Evolutionary conservation across 2,329 filamentous ascomycete species (phyloP), one percentile per base, ranked within the genome.

Genomic region (Aspergillus fijiensis): DNA sequence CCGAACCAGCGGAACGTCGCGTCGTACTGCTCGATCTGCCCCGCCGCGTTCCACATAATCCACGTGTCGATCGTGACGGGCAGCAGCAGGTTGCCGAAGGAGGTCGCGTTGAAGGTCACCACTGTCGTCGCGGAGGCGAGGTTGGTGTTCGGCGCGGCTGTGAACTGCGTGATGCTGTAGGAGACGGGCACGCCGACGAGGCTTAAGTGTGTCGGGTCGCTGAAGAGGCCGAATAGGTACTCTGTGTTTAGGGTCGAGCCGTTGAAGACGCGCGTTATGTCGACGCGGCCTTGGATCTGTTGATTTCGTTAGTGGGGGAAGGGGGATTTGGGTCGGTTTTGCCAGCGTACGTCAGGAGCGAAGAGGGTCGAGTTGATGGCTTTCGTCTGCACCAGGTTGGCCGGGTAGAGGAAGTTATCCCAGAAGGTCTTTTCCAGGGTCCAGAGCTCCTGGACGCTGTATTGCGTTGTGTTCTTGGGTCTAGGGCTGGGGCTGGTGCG

Each of bases 201-300:
- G 25, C 65, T 67, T 51, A 69, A 42, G 1, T 66, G 62, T 0
- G 42, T 33, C 2, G 67, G 64, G 21, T 70, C 63, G 1, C 63
- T 48, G 58, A 71, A 71, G 4, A 70, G 65, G 2, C 67, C 67
- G 27, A 62, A 62, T 5, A 64, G 59, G 25, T 64, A 62, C 31
- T 64, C 60, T 4, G 49, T 62, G 49, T 64, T 64, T 1, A 64
- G 56, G 7, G 60, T 55, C 48, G 56, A 55, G 33, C 63, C 60
- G 25, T 63, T 52, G 29, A 62, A 63, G 9, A 58, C 56, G 0
- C 60, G 57, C 1, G 62, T 64, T 39, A 62, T 59, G 48, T 64
- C 60, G 19, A 64, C 60, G 12, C 60, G 62, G 33, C 62, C 62
- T 58, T 82, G 45, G 77, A 78, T 51, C 61, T 69, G 69, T 23